These are phyloP conservation scores for Lactifluus piperatus DNA, from an alignment of 768 basidiomycete genomes.

Conservation along the genomic window DNA sequence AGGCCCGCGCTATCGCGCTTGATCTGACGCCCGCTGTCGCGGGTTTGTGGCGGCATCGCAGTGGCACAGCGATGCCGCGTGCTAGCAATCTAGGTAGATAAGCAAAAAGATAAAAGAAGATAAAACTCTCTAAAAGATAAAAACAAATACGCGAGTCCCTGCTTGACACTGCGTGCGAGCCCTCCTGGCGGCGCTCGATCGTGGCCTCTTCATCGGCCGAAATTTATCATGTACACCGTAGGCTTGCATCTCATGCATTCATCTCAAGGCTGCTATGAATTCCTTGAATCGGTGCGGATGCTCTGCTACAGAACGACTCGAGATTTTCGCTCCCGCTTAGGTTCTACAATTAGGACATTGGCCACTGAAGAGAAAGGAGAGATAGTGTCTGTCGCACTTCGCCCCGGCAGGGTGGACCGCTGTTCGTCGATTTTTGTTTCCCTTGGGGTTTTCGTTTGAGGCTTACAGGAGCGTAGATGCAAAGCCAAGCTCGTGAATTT, in stretches of 20 bases:
- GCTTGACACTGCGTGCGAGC: no score
- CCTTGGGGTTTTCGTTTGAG: background rate
- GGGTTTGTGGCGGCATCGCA: no score
- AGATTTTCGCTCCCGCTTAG: background rate
- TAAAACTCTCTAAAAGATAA: no score
- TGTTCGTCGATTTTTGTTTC: slow-evolving; percentile 35
- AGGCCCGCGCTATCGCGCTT: no score
- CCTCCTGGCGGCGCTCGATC: no score
- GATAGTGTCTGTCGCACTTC: slow-evolving; percentile 63
- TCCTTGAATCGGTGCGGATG: slow-evolving; percentile 41
- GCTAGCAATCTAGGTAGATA: no score
- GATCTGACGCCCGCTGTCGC: no score
- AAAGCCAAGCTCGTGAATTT: slow-evolving; percentile 42
- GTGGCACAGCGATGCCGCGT: no score
- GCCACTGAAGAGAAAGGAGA: slow-evolving; percentile 70
- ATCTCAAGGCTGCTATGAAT: slow-evolving; percentile 76
- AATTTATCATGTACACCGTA: no score
- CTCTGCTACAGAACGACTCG: background rate
- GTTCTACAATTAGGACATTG: slow-evolving; percentile 48
- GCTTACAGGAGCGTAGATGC: slow-evolving; percentile 48
- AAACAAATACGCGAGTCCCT: no score
- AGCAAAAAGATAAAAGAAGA: no score
- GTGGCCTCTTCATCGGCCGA: no score
- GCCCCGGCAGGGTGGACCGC: slow-evolving; percentile 84
- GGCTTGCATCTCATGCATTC: slow-evolving; percentile 21